These are phyloP conservation scores for Colletotrichum trifolii DNA, from an alignment of 2,329 filamentous ascomycete genomes.

Conservation along the genomic window DNA sequence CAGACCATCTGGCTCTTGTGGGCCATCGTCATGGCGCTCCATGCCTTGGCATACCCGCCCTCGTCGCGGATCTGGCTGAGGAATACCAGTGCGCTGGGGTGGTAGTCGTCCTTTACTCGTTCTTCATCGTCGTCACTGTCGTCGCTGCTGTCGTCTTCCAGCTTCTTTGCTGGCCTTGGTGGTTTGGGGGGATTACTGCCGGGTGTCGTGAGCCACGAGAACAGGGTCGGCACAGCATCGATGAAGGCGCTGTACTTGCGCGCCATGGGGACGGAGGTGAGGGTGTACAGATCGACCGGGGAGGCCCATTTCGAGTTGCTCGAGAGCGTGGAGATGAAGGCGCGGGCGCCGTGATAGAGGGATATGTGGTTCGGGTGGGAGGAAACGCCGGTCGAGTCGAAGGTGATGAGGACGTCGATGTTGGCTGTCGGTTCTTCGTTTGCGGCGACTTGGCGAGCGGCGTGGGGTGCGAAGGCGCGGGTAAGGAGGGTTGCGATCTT, in stretches of 20 bases:
- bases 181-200: slow-evolving; percentile 36
- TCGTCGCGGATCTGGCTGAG: slow-evolving; percentile 75
- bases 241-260: slow-evolving; percentile 86
- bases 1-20: slow-evolving; percentile 98
- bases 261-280: slow-evolving; percentile 76
- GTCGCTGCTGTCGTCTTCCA: slow-evolving; percentile 33
- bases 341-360: slow-evolving; percentile 82
- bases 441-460: slow-evolving; percentile 51
- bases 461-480: slow-evolving; percentile 77
- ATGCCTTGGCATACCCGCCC: slow-evolving; percentile 67
- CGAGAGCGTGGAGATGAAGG: slow-evolving; percentile 75
- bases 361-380: slow-evolving; percentile 94
- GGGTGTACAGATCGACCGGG: slow-evolving; percentile 87
- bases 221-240: slow-evolving; percentile 79
- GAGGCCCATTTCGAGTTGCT: slow-evolving; percentile 72
- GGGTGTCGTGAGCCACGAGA: slow-evolving; percentile 60
- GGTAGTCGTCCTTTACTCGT: slow-evolving; percentile 51
- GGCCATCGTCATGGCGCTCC: slow-evolving; percentile 87
- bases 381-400: slow-evolving; percentile 85
- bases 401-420: slow-evolving; percentile 90
- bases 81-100: slow-evolving; percentile 73
- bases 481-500: slow-evolving; percentile 78
- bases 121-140: slow-evolving; percentile 33
- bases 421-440: slow-evolving; percentile 56
- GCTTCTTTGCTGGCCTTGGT: slow-evolving; percentile 11